A percentile compares a stretch with the other conserved stretches of the same genome.
Conservation (phyloP, 148 eudicot genomes). For the Dysphania ambrosioides region DNA sequence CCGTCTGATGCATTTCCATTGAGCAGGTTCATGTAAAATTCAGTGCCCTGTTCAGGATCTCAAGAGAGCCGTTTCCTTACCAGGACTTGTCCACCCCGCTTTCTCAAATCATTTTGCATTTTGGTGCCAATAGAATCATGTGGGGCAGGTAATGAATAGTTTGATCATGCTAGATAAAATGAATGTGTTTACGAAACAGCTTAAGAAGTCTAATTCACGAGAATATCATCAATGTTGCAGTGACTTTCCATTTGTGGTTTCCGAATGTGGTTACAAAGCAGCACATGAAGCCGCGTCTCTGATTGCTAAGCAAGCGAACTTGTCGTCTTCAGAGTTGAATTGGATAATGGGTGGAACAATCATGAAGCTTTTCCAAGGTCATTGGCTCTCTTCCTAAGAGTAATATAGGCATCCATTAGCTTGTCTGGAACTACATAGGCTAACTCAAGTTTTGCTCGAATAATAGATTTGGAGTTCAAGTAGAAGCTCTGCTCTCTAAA, state of each 20-base stretch:
- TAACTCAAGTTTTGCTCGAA: neutral
- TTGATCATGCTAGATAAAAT: neutral
- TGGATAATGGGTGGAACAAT: slow-evolving; percentile 77
- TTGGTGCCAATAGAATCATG: slow-evolving; percentile 88
- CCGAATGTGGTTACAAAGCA: slow-evolving; percentile 80
- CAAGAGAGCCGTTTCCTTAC: slow-evolving; percentile 68
- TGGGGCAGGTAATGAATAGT: slow-evolving; percentile 74
- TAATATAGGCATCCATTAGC: neutral
- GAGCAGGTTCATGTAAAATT: slow-evolving; percentile 76
- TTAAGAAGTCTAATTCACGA: neutral
- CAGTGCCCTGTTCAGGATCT: slow-evolving; percentile 87
- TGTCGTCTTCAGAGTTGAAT: slow-evolving; percentile 54
- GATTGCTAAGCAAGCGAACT: slow-evolving; percentile 42
- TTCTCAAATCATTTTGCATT: slow-evolving; percentile 55
- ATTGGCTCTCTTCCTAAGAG: slow-evolving; percentile 41
- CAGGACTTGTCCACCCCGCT: slow-evolving; percentile 54
- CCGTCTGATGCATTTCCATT: slow-evolving; percentile 8
- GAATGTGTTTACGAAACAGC: neutral
- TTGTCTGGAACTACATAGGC: neutral
- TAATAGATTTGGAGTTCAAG: neutral
- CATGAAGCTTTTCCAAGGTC: slow-evolving; percentile 48
- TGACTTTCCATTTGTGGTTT: slow-evolving; percentile 78
- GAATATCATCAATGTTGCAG: slow-evolving; percentile 33
- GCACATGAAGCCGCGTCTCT: slow-evolving; percentile 53
- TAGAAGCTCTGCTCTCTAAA: neutral